Base-by-base conservation (phyloP, 2,329 filamentous ascomycete genomes). In the Aureobasidium zeae region DNA sequence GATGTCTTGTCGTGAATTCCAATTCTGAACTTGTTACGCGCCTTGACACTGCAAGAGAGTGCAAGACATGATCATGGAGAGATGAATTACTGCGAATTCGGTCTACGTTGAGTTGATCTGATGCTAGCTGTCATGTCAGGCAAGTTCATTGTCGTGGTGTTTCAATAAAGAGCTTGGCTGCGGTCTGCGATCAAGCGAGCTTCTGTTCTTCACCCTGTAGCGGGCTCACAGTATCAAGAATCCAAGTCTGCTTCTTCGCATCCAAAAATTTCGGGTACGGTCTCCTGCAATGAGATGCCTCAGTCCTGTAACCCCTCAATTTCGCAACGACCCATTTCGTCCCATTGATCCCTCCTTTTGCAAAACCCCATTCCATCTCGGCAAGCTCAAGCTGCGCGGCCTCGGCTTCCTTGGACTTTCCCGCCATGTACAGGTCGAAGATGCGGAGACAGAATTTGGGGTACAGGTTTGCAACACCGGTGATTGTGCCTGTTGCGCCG, bases 391-490 rank as follows among this genome's bases (percentile, higher is more conserved):
- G 24, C 22, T 38, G 25, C 10, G 35, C 35, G 5, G 13, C 69
- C 44, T 72, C 69, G 1, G 35, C 35, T 12, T 38, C 31, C 21
- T 44, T 31, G 6, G 15, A 21, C 31, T 44, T 44, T 9, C 72
- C 72, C 2, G 64, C 56, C 36, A 56, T 60, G 53, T 65, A 73
- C 11, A 74, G 61, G 44, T 73, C 60, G 55, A 64, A 74, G 59
- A 44, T 29, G 5, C 36, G n/a, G 12, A 44, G 26, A 22, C 41
- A 44, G 53, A 69, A 74, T 54, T 68, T 70, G 7, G 76, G 77
- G 52, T 74, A 77, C 2, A 81, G 63, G 50, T 82, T 81, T 19
- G 69, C 78, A 49, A 81, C 73, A 3, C 75, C 77, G 0, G 77
- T 74, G 37, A 82, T 75, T 50, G 71, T 75, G 8, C 79, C 78